Percentiles rank a stretch among this genome's conserved stretches.
Conservation (phyloP, 345 rosid species). For the Rhodomyrtus tomentosa region DNA sequence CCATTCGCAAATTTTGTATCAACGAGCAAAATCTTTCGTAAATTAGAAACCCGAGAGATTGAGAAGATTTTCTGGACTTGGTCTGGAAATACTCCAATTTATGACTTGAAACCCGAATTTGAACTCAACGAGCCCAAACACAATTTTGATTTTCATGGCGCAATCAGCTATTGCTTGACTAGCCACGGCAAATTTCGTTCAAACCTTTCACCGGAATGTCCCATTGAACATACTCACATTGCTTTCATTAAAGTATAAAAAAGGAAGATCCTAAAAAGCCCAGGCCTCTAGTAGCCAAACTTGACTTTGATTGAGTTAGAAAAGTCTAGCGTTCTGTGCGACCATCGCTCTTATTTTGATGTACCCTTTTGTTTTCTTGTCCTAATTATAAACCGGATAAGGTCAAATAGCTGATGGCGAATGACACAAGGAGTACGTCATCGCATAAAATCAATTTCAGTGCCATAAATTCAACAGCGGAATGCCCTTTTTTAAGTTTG, state of each 20-base stretch:
- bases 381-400: not conserved
- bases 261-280: not conserved
- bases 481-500: not conserved
- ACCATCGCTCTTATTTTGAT: not conserved
- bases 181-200: not conserved
- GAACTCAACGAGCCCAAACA: not conserved
- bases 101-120: not conserved
- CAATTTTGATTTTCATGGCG: not conserved
- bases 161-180: not conserved
- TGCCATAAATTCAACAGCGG: not conserved
- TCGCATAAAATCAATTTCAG: not conserved
- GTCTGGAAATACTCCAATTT: fast-evolving
- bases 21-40: not conserved
- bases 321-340: not conserved
- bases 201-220: not conserved
- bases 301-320: not conserved
- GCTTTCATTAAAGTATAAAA: not conserved
- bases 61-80: not conserved
- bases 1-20: not conserved
- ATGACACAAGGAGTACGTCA: not conserved
- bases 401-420: not conserved
- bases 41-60: not conserved
- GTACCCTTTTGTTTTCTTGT: fast-evolving
- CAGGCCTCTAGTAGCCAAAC: not conserved
- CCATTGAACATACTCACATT: not conserved